Evolutionary conservation across 1,284 basidiomycete species (phyloP), one percentile per base, ranked within the genome.

Genomic region (Sphagnurus paluster): DNA sequence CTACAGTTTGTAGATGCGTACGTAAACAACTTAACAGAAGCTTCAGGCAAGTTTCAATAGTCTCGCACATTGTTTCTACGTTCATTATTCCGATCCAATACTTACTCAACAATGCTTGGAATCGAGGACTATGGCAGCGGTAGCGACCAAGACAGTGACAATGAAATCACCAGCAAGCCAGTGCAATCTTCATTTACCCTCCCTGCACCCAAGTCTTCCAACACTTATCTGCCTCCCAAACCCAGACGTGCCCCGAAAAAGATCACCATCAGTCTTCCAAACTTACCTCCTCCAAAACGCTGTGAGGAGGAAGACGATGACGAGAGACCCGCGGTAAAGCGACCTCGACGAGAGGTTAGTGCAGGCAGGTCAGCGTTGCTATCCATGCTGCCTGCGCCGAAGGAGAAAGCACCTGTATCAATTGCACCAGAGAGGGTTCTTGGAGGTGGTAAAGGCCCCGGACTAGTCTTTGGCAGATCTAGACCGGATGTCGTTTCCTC

Each of bases 341-440:
- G 78, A 56, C 68, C 71, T 16, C 75, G 77, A 37, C 61, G 80
- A 34, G 67, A 71, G 29, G 58, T 72, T 9, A 80, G 82, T 5
- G 79, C 79, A 30, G 85, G 87, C 9, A 64, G 63, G 13, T 90
- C 88, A 0, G 76, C 80, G 2, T 62, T 91, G 37, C 59, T 90
- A 20, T 76, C 77, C 2, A 88, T 90, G 81, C 72, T 91, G 6
- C 89, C 89, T 38, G 78, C 82, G 0, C 88, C 87, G 3, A 89
- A 84, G 64, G 75, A 77, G 54, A 77, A 73, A 44, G 70, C 64
- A n/a, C 68, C 75, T 9, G 59, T 69, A 2, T 55, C 61, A n/a
- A 61, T 71, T 6, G 59, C 67, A 16, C 65, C 75, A 13, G 72
- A 80, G 52, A 71, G 80, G 30, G 76, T 87, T 8, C 72, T 90